Base-by-base conservation (phyloP, 164 flowering plant genomes). In the Nymphaea thermarum region DNA sequence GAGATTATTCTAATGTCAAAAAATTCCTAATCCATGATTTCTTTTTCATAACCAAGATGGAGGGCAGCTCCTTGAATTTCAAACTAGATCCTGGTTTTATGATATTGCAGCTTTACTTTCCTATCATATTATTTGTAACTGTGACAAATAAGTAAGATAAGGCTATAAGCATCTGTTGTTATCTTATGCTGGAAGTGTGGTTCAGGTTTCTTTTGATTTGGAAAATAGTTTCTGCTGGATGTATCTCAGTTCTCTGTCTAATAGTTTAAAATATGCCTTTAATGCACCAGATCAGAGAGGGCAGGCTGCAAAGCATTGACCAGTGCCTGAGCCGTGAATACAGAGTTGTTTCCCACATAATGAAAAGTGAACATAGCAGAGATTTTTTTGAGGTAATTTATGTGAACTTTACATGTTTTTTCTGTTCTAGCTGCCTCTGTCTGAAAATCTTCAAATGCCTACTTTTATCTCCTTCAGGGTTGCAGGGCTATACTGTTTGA, bases 271-370 rank as follows among this genome's bases (percentile, higher is more conserved):
- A 72, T 18, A 43, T 75, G 61, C 65, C 71, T 66, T 17, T 62
- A 10, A 17, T 62, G 42, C 25, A 62, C 43, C 90, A 95, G 99
- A 85, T 95, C 42, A 84, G 98, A 82, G 90, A 84, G 82, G 97
- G 98, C 6, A 82, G 98, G 78, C 81, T 88, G 25, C 90, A 86
- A 77, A 90, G 91, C 61, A 72, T 95, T 68, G 96, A 90, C 44
- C 86, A 83, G 72, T 95, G 99, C 79, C 93, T 92, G 71, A 69
- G 78, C 17, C 84, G 87, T 5, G 98, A 95, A 60, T 92, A 84
- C 75, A 82, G 99, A 73, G 85, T 91, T 84, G 84, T 80, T 65
- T 87, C 88, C 68, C 90, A 86, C 77, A 86, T 85, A 55, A 42
- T 91, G 83, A 72, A 65, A 65, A 87, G 87, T 73, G 82, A 88